Percentiles rank a stretch among this genome's conserved stretches.
Conservation (phyloP, 1,284 basidiomycete genomes). For the Pisolithus thermaeus region DNA sequence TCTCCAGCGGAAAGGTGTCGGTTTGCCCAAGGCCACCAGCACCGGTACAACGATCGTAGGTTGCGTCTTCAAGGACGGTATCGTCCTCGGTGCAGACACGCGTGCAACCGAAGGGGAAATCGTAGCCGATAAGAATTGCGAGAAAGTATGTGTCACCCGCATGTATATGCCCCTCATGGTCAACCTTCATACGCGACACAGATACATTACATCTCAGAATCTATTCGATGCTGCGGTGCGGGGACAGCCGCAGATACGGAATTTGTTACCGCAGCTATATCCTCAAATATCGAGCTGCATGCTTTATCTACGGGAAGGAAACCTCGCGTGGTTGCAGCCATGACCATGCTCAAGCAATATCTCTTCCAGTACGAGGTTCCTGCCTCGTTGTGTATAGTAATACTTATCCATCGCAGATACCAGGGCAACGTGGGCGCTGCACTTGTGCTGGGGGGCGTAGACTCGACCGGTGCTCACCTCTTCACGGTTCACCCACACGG, state of each 20-base stretch:
- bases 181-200: constrained; percentile 28
- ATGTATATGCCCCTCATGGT: neutral
- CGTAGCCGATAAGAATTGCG: constrained; percentile 99
- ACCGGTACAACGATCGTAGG: constrained; percentile 99
- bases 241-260: constrained; percentile 98
- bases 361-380: constrained; percentile 58
- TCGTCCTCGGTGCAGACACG: constrained; percentile 96
- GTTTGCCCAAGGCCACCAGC: constrained; percentile 79
- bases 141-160: constrained; percentile 65
- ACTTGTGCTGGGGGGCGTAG: constrained; percentile 95
- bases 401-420: constrained; percentile 47
- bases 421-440: constrained; percentile 95
- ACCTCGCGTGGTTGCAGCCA: constrained; percentile 90
- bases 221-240: constrained; percentile 96
- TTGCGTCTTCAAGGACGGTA: constrained; percentile 88
- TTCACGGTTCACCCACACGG: constrained; percentile 98
- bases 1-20: constrained; percentile 63
- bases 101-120: constrained; percentile 93
- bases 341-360: constrained; percentile 87
- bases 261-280: constrained; percentile 90
- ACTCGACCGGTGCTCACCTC: constrained; percentile 87
- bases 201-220: constrained; percentile 96
- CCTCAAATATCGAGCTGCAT: constrained; percentile 90
- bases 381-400: neutral
- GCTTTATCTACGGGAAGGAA: constrained; percentile 80